These are phyloP conservation scores for Aspergillus ochraceoroseus DNA, from an alignment of 2,329 filamentous ascomycete species.

Conservation along the genomic window DNA sequence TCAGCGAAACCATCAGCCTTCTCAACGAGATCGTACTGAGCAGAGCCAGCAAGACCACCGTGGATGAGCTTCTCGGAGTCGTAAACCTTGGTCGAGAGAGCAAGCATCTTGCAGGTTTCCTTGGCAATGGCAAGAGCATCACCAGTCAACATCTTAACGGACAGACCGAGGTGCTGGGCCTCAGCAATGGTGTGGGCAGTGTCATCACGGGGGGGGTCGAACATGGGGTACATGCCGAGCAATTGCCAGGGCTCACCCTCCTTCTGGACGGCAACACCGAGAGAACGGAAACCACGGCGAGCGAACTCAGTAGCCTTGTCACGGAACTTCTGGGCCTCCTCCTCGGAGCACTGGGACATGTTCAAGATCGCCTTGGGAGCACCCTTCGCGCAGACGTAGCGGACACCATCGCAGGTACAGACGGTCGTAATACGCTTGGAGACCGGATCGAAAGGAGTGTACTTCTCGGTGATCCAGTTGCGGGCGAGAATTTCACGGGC, in stretches of 20 bases:
- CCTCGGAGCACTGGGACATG: constrained; percentile 62
- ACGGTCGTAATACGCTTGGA: constrained; percentile 72
- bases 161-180: constrained; percentile 69
- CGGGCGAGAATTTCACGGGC: constrained; percentile 69
- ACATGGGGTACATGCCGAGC: constrained; percentile 73
- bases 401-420: constrained; percentile 64
- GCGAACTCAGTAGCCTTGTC: constrained; percentile 71
- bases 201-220: constrained; percentile 73
- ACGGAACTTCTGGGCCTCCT: constrained; percentile 63
- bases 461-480: constrained; percentile 72
- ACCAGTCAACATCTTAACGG: constrained; percentile 77
- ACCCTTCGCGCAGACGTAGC: constrained; percentile 70
- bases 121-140: constrained; percentile 74
- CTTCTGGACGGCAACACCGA: constrained; percentile 74
- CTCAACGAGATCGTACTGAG: constrained; percentile 71
- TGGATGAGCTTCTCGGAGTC: constrained; percentile 73
- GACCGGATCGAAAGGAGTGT: constrained; percentile 67
- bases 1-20: constrained; percentile 69
- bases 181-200: constrained; percentile 73
- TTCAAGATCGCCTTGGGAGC: constrained; percentile 70
- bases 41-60: constrained; percentile 67
- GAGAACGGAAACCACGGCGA: constrained; percentile 72
- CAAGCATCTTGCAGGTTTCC: constrained; percentile 78
- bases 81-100: constrained; percentile 74
- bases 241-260: constrained; percentile 69